Evolutionary conservation across 495 filamentous ascomycete genomes (phyloP).

Genomic region (Penicillium canescens): DNA sequence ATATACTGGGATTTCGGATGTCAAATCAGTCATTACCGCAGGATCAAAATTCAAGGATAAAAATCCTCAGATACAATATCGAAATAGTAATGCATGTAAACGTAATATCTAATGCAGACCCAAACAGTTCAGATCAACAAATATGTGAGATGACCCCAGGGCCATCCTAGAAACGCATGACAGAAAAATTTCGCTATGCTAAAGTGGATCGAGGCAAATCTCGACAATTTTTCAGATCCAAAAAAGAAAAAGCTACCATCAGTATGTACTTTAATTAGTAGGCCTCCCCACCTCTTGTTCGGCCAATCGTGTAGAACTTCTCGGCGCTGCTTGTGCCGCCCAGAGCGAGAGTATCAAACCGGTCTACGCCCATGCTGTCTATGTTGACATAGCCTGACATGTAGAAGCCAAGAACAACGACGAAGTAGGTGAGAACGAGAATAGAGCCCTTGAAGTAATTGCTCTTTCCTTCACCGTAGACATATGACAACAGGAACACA

Average conservation of each 20-base stretch:
- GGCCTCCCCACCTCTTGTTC: constrained; percentile 30
- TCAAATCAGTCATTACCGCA: constrained; percentile 10
- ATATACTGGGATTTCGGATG: background rate
- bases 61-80: background rate
- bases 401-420: constrained; percentile 90
- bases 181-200: constrained; percentile 12
- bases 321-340: constrained; percentile 23
- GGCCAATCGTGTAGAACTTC: constrained; percentile 44
- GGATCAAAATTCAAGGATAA: background rate
- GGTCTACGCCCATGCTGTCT: constrained; percentile 57
- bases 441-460: constrained; percentile 81
- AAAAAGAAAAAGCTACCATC: background rate
- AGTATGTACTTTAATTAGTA: constrained; percentile 19
- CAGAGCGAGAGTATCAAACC: constrained; percentile 71
- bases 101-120: background rate
- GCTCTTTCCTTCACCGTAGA: constrained; percentile 95
- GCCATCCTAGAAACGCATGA: background rate
- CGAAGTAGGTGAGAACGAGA: constrained; percentile 88
- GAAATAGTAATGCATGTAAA: background rate
- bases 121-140: background rate
- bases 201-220: background rate
- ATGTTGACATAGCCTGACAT: constrained; percentile 74
- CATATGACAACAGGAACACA: constrained; percentile 94
- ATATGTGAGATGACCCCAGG: background rate
- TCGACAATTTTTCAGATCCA: background rate